Percentiles rank a stretch among this genome's conserved stretches.
Evolutionary conservation across 2,329 filamentous ascomycete species (phyloP).

Genomic region (Paecilomyces formosus): DNA sequence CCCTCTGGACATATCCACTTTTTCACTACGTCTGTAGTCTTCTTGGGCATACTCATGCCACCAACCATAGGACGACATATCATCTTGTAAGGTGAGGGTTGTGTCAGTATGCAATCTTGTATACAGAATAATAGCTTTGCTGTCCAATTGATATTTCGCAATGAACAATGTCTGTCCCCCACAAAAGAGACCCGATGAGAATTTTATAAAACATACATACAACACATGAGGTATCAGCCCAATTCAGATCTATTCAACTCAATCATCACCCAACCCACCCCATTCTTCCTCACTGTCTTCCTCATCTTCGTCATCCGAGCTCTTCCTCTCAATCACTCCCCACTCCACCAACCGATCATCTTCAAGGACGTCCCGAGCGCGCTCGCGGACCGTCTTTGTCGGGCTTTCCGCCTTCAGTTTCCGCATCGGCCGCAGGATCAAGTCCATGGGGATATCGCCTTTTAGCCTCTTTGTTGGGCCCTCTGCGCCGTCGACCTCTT

Average conservation of each 20-base stretch:
- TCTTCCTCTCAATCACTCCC: slow-evolving; percentile 32
- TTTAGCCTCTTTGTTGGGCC: slow-evolving; percentile 23
- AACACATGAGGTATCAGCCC: background rate
- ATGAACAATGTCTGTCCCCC: background rate
- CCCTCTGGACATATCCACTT: too few relatives aligned
- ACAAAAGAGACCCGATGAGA: background rate
- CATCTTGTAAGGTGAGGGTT: too few relatives aligned
- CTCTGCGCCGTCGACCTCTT: slow-evolving; percentile 28
- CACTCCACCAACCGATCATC: slow-evolving; percentile 69
- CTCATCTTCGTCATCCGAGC: slow-evolving; percentile 30
- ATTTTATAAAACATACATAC: background rate
- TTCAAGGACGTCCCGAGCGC: slow-evolving; percentile 61
- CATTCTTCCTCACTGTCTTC: slow-evolving; percentile 51
- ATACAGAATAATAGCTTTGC: too few relatives aligned
- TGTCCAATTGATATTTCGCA: too few relatives aligned
- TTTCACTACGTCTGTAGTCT: too few relatives aligned
- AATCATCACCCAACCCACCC: slow-evolving; percentile 58
- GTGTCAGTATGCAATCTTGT: too few relatives aligned
- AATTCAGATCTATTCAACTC: slow-evolving; percentile 19
- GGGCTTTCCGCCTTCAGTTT: slow-evolving; percentile 45
- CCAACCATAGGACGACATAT: too few relatives aligned
- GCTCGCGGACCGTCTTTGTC: slow-evolving; percentile 64
- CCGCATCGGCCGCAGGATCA: slow-evolving; percentile 38
- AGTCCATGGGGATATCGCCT: slow-evolving; percentile 30
- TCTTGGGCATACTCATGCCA: background rate